A percentile compares a stretch with the other conserved stretches of the same genome.
phyloP scores from a whole-genome alignment of 306 rosid species.

The Pterocarpus santalinus region DNA sequence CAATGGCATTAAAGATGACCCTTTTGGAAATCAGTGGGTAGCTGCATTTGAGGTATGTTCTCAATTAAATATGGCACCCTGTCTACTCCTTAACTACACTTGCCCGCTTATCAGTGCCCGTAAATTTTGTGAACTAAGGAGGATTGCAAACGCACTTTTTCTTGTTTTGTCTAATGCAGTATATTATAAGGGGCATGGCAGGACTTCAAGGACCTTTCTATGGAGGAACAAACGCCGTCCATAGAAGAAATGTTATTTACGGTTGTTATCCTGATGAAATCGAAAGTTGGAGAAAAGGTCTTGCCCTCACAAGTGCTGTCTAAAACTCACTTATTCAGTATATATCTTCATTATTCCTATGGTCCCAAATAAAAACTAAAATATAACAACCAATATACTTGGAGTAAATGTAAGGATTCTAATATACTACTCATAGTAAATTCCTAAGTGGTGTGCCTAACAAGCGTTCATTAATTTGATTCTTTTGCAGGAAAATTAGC shows the following conservation, averaged over 20 bases:
- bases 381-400: too few relatives aligned
- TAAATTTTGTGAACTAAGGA: not conserved
- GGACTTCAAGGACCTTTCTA: conserved; percentile 70
- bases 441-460: too few relatives aligned
- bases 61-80: too few relatives aligned
- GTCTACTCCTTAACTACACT: too few relatives aligned
- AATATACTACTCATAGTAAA: too few relatives aligned
- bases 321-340: not conserved
- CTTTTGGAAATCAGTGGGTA: conserved; percentile 64
- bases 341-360: too few relatives aligned
- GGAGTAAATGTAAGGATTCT: too few relatives aligned
- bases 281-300: conserved; percentile 45
- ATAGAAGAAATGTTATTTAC: conserved; percentile 70
- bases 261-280: conserved; percentile 56
- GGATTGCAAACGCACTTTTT: not conserved
- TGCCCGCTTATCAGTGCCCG: too few relatives aligned
- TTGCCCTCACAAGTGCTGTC: not conserved
- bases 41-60: conserved; percentile 45
- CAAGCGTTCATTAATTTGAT: not conserved
- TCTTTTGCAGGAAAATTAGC: conserved; percentile 46
- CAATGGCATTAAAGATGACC: conserved; percentile 69
- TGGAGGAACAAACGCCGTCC: conserved; percentile 69
- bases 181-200: conserved; percentile 49
- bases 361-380: too few relatives aligned
- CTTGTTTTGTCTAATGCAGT: conserved; percentile 35